phyloP scores from a whole-genome alignment of 164 flowering plant species.

The Warburgia ugandensis region DNA sequence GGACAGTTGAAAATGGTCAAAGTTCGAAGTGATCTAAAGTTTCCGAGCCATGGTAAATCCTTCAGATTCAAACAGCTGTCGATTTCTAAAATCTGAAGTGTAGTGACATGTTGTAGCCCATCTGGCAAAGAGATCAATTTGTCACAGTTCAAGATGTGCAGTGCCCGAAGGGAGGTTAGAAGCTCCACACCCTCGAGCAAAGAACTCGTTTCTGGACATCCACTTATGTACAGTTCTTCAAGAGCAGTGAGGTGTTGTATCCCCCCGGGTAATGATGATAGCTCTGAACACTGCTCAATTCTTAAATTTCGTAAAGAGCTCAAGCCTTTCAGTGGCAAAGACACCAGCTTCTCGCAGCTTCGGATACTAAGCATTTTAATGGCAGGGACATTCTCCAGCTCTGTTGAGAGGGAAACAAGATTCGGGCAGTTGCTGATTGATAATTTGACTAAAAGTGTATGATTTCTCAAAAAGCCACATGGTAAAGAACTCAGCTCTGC shows the following conservation, averaged over 20 bases:
- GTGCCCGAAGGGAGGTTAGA: neutral
- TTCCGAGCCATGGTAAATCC: slow-evolving; percentile 1
- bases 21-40: neutral
- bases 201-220: neutral
- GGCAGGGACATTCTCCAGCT: slow-evolving; percentile 2
- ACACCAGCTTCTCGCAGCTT: neutral
- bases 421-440: neutral
- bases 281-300: neutral
- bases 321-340: neutral
- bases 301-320: neutral
- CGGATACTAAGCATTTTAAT: neutral
- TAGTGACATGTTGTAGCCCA: slow-evolving; percentile 1
- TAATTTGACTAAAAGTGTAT: neutral
- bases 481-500: neutral
- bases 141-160: neutral
- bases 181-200: slow-evolving; percentile 1
- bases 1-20: neutral
- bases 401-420: slow-evolving; percentile 1
- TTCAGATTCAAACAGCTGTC: neutral
- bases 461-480: slow-evolving; percentile 3
- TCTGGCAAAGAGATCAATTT: slow-evolving; percentile 7
- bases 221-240: neutral
- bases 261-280: neutral
- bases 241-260: neutral
- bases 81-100: neutral